Conservation (phyloP, 2,329 filamentous ascomycete species). For the Neoascochyta sp. region DNA sequence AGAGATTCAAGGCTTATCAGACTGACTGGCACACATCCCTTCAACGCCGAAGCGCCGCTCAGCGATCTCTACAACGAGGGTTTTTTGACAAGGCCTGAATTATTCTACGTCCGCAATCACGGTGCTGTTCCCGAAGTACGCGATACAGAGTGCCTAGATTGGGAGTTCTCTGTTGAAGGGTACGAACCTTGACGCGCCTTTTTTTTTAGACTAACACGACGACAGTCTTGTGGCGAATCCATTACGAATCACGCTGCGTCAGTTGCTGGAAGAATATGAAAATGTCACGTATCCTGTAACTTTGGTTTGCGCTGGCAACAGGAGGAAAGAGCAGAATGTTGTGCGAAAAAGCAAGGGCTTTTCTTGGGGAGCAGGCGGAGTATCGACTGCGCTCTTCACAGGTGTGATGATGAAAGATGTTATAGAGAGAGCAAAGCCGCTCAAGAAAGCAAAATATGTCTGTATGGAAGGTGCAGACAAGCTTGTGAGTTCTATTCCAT, state of each 20-base stretch:
- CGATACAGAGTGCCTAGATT: conserved; percentile 69
- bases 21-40: conserved; percentile 83
- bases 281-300: conserved; percentile 84
- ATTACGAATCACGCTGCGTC: conserved; percentile 65
- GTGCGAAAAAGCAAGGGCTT: conserved; percentile 91
- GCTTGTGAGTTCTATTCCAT: conserved; percentile 56
- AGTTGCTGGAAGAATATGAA: conserved; percentile 70
- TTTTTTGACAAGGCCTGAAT: conserved; percentile 79
- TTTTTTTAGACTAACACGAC: conserved; percentile 4
- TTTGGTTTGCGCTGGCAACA: conserved; percentile 86
- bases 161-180: conserved; percentile 81
- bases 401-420: conserved; percentile 73
- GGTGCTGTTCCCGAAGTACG: conserved; percentile 73
- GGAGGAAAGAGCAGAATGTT: conserved; percentile 87
- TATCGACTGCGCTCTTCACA: conserved; percentile 86
- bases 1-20: conserved; percentile 79
- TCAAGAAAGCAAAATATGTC: conserved; percentile 70
- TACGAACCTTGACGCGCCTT: conserved; percentile 20
- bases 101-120: conserved; percentile 92
- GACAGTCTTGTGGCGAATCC: conserved; percentile 70
- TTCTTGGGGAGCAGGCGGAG: conserved; percentile 83
- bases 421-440: conserved; percentile 63
- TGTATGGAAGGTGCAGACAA: conserved; percentile 91
- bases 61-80: conserved; percentile 74
- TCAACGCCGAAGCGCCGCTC: conserved; percentile 84